A percentile compares a stretch with the other conserved stretches of the same genome.
phyloP scores from a whole-genome alignment of 192 early-diverging fungal genomes.

The Coemansia sp. region DNA sequence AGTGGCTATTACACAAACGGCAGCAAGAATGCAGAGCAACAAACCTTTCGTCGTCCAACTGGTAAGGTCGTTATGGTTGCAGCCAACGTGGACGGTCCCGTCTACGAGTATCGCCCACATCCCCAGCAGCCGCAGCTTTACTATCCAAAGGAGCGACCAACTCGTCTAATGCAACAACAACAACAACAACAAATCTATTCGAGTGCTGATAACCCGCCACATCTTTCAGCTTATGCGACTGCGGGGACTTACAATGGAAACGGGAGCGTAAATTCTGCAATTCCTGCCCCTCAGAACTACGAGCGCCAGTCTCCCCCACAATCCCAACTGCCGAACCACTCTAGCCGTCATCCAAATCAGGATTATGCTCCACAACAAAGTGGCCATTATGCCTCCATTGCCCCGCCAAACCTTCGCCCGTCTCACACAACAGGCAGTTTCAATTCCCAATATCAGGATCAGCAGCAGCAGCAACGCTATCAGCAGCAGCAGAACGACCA shows the following conservation, averaged over 20 bases:
- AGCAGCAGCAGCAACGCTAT: constrained; percentile 7
- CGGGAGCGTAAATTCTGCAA: constrained; percentile 20
- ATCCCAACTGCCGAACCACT: constrained; percentile 8
- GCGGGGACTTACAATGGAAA: constrained; percentile 4
- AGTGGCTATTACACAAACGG: constrained; percentile 16
- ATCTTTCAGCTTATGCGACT: background rate
- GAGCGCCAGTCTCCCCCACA: constrained; percentile 16
- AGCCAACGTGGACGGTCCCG: background rate
- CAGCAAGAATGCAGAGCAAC: constrained; percentile 6
- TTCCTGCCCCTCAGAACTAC: constrained; percentile 32
- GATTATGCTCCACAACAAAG: constrained; percentile 18
- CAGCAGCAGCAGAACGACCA: constrained; percentile 20
- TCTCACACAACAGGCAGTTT: background rate
- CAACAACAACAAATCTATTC: constrained; percentile 7
- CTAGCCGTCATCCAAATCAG: constrained; percentile 10
- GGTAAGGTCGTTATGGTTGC: constrained; percentile 30
- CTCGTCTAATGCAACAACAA: constrained; percentile 3
- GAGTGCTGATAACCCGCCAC: background rate
- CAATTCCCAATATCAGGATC: background rate
- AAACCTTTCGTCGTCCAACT: constrained; percentile 35
- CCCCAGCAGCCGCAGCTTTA: constrained; percentile 27
- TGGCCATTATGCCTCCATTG: constrained; percentile 10
- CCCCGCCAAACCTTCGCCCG: constrained; percentile 3
- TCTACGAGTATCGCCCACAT: constrained; percentile 15
- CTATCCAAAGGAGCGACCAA: constrained; percentile 11